phyloP scores from a whole-genome alignment of 1,284 basidiomycete species.

The Exobasidium rhododendri region DNA sequence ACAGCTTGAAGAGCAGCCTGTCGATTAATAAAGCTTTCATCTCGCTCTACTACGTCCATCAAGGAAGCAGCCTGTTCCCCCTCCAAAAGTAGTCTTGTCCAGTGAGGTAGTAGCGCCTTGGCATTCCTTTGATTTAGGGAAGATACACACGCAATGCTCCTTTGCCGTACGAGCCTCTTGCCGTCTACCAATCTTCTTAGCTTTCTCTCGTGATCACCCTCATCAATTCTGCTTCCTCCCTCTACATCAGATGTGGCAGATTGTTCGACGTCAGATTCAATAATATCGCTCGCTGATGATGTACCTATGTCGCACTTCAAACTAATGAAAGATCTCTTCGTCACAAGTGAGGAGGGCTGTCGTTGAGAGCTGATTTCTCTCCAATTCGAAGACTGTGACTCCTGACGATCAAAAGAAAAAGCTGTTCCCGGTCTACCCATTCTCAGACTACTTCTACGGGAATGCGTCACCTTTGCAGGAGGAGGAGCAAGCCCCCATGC shows the following conservation, averaged over 20 bases:
- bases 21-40: conserved; percentile 1
- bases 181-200: not conserved
- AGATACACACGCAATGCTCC: not conserved
- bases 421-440: not conserved
- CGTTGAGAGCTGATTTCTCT: too few species aligned
- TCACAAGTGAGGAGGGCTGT: too few species aligned
- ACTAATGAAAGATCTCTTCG: too few species aligned
- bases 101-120: not conserved
- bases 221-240: not conserved
- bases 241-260: not conserved
- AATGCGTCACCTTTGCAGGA: not conserved
- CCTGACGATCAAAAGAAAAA: not conserved
- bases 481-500: not conserved
- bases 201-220: not conserved
- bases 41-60: conserved; percentile 6
- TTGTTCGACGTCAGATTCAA: not conserved
- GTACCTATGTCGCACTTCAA: too few species aligned
- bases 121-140: not conserved
- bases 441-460: not conserved
- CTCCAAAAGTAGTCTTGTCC: not conserved
- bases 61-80: not conserved
- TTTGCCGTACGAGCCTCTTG: not conserved
- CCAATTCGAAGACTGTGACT: not conserved
- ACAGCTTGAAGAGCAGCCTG: not conserved
- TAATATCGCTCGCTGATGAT: too few species aligned